Percentiles rank a stretch among this genome's conserved stretches.
phyloP scores from a whole-genome alignment of 2,329 filamentous ascomycete species.

The Rhytidhysteron rufulum region DNA sequence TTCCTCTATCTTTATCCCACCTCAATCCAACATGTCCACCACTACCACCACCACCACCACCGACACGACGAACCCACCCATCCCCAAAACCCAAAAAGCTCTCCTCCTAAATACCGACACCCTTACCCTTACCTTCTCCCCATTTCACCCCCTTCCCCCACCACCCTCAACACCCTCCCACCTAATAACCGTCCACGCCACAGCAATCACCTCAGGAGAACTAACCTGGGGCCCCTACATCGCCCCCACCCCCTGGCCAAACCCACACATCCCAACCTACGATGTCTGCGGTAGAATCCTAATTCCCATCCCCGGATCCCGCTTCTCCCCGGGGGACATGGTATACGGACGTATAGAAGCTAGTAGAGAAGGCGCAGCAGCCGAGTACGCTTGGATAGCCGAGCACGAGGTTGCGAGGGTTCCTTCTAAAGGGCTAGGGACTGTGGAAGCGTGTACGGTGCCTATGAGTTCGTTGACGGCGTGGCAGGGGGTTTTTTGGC shows the following conservation, averaged over 20 bases:
- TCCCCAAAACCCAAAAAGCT: conserved; percentile 15
- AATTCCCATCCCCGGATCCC: conserved; percentile 28
- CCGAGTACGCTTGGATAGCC: conserved; percentile 35
- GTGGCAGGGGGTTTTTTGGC: conserved; percentile 44
- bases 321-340: conserved; percentile 34
- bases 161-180: conserved; percentile 26
- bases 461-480: conserved; percentile 42
- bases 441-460: conserved; percentile 33
- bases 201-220: conserved; percentile 42
- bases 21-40: neutral
- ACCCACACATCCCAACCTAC: conserved; percentile 36
- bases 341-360: conserved; percentile 22
- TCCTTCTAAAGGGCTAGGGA: conserved; percentile 28
- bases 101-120: conserved; percentile 16
- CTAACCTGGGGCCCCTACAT: conserved; percentile 36
- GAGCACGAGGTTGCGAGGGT: conserved; percentile 35
- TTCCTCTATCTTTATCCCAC: neutral
- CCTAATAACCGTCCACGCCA: conserved; percentile 38
- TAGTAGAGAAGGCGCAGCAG: conserved; percentile 31
- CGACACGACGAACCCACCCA: conserved; percentile 3
- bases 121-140: conserved; percentile 10
- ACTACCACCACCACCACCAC: neutral
- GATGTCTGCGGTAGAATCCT: conserved; percentile 45
- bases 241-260: conserved; percentile 17
- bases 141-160: conserved; percentile 9